Base-by-base conservation (phyloP, 2,329 filamentous ascomycete genomes). In the Hymenoscyphus repandus region DNA sequence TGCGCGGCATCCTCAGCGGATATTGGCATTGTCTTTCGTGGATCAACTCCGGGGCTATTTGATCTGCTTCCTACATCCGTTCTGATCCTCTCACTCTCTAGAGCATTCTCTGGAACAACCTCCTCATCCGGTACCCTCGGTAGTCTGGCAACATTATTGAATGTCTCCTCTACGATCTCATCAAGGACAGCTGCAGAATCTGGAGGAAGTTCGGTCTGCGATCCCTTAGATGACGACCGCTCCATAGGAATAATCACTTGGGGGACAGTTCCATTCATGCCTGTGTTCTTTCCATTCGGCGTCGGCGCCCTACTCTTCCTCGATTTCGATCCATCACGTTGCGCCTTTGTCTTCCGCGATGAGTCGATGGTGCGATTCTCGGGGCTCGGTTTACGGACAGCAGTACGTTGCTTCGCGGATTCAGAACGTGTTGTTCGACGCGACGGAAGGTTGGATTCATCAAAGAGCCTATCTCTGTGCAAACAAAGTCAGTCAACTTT, bases 371-470 rank as follows among this genome's bases (percentile, higher is more conserved):
- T 39, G 41, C 44, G 51, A 39, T 33, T 33, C 49, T 66, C 58
- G 43, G 59, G 53, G 42, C 56, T 55, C 39, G 45, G 52, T 51
- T 59, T 56, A 12, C 53, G 59, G 32, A 43, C 60, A 27, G 53
- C 65, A 59, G 58, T 64, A 64, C 68, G 68, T 49, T 68, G 69
- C 56, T 70, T 72, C 31, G 74, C 58, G 13, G 64, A 64, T 52
- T 77, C 72, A 33, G 75, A 70, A 51, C 72, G 69, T 45, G 72
- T 66, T 56, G 68, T 67, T 50, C 72, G 73, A 55, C 74, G 73
- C 49, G 70, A 55, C 45, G 80, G 79, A 51, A 82, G 75, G 60
- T 70, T 75, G 45, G 69, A 68, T 63, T 80, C 78, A 60, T 76
- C 74, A 37, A 83, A 68, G 51, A 68, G 70, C 45, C 72, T 70